Conservation (phyloP, 106 monocot species). For the Apostasia ramifera region DNA sequence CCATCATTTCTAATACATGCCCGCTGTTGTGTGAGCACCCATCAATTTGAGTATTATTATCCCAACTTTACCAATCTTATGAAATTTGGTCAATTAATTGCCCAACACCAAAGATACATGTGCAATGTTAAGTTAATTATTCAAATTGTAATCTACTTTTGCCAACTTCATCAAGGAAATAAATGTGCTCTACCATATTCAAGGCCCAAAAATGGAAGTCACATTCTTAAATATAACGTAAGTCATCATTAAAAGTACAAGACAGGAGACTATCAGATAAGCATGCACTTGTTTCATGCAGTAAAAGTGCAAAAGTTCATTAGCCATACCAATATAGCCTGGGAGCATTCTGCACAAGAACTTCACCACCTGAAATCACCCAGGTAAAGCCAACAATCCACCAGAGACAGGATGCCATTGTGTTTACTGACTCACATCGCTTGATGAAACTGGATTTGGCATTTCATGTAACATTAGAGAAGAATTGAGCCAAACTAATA, state of each 20-base stretch:
- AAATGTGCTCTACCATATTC: neutral
- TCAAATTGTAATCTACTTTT: neutral
- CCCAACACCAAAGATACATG: no score
- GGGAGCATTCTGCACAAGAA: slow-evolving; percentile 63
- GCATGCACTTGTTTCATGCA: neutral
- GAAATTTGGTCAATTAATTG: no score
- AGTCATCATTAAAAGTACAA: neutral
- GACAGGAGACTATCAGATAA: neutral
- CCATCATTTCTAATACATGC: no score
- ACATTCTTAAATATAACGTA: neutral
- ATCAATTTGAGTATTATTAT: no score
- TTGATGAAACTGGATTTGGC: slow-evolving; percentile 42
- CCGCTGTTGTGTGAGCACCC: no score
- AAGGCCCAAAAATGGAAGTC: no score
- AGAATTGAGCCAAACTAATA: no score
- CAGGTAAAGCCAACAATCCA: slow-evolving; percentile 92
- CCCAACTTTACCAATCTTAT: no score
- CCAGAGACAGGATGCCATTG: slow-evolving; percentile 70
- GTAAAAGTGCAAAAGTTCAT: neutral
- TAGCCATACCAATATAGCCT: slow-evolving; percentile 65
- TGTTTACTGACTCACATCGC: slow-evolving; percentile 81
- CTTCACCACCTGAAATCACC: slow-evolving; percentile 77
- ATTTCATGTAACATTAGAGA: no score
- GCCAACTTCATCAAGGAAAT: neutral
- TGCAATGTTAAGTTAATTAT: no score